Conservation (phyloP, 495 filamentous ascomycete genomes). For the Aspergillus egyptiacus region DNA sequence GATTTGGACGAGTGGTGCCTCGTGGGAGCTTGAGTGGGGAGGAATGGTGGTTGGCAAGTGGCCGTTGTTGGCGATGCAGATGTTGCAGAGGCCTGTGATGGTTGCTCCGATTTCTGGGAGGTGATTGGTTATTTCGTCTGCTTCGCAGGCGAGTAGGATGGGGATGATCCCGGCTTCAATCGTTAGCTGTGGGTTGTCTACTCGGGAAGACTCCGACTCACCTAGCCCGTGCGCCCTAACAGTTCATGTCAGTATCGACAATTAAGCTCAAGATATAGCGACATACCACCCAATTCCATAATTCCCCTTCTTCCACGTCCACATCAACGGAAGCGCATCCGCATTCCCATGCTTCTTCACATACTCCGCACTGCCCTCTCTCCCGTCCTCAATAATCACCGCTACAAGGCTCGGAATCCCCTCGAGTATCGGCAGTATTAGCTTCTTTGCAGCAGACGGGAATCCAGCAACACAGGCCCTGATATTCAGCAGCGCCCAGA, state of each 20-base stretch:
- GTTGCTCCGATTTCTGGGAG: constrained; percentile 33
- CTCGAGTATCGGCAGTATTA: constrained; percentile 21
- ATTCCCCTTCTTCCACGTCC: constrained; percentile 38
- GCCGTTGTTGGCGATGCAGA: constrained; percentile 32
- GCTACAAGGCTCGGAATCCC: constrained; percentile 28
- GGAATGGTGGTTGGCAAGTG: constrained; percentile 33
- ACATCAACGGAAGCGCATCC: constrained; percentile 42
- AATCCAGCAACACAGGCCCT: constrained; percentile 21
- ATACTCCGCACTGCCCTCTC: constrained; percentile 28
- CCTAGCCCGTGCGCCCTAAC: constrained; percentile 29
- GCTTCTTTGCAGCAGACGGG: constrained; percentile 4
- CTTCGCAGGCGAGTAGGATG: constrained; percentile 34
- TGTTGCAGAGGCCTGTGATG: constrained; percentile 34
- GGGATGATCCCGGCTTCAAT: constrained; percentile 37
- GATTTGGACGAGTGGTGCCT: constrained; percentile 38
- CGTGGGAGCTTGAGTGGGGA: constrained; percentile 10
- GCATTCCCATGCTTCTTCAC: constrained; percentile 24
- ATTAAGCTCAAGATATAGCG: not conserved
- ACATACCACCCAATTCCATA: constrained; percentile 41
- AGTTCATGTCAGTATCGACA: not conserved
- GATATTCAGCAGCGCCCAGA: constrained; percentile 39
- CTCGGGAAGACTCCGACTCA: too few species aligned
- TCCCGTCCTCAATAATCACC: constrained; percentile 32
- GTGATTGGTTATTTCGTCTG: constrained; percentile 26
- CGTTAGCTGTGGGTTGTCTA: too few species aligned